These are phyloP conservation scores for Jimgerdemannia lactiflua DNA, from an alignment of 192 early-diverging fungal species.

Conservation along the genomic window DNA sequence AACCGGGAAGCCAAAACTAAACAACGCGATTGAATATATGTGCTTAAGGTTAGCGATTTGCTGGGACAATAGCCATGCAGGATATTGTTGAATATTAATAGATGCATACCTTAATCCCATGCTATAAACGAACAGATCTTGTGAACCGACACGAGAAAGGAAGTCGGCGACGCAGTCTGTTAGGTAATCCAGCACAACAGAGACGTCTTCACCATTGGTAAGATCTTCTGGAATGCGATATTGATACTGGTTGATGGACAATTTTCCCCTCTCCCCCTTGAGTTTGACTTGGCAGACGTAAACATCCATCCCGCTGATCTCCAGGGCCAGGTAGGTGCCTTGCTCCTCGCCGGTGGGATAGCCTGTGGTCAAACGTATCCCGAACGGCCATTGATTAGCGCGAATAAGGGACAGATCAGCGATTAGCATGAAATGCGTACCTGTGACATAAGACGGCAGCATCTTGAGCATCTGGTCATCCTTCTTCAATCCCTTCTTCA, in stretches of 20 bases:
- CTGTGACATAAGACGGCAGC: constrained; percentile 87
- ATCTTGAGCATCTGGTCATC: constrained; percentile 54
- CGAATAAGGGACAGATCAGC: neutral
- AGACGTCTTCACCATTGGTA: constrained; percentile 49
- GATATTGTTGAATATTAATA: constrained; percentile 46
- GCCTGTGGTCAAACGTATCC: constrained; percentile 13
- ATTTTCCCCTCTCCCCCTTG: constrained; percentile 67
- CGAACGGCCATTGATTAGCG: neutral
- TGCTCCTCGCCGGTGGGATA: constrained; percentile 83
- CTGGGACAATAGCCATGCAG: constrained; percentile 43
- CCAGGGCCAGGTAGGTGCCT: constrained; percentile 86
- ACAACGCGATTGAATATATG: too few species aligned
- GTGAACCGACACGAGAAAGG: constrained; percentile 39
- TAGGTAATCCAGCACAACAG: constrained; percentile 76
- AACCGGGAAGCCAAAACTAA: constrained; percentile 85
- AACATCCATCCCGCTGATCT: constrained; percentile 94
- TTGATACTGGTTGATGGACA: constrained; percentile 76
- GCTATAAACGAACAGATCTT: constrained; percentile 76
- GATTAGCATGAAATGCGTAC: constrained; percentile 18
- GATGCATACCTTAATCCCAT: constrained; percentile 36
- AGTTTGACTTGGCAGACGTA: constrained; percentile 82
- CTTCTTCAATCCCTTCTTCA: constrained; percentile 43
- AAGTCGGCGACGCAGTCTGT: constrained; percentile 50
- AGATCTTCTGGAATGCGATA: constrained; percentile 66
- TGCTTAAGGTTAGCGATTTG: constrained; percentile 27